A percentile compares a stretch with the other conserved stretches of the same genome.
Conservation (phyloP, 768 basidiomycete genomes). For the Lactarius akahatsu region DNA sequence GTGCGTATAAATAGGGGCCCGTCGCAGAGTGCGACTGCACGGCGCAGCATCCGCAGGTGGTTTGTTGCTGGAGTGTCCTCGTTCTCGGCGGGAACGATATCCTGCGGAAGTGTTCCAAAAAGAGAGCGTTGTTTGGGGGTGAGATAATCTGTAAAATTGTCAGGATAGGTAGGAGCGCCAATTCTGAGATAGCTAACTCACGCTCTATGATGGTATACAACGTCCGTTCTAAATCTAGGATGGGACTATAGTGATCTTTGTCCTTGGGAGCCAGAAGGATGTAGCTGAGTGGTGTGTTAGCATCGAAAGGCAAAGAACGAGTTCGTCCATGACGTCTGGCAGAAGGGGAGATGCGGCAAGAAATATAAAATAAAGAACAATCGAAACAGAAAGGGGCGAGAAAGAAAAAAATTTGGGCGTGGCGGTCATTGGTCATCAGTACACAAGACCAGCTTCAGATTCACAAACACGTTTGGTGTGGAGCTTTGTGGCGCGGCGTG, state of each 20-base stretch:
- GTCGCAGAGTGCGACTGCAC: slow-evolving; percentile 65
- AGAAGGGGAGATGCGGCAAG: background rate
- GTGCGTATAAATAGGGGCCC: slow-evolving; percentile 70
- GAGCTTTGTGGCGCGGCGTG: background rate
- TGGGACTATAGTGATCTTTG: slow-evolving; percentile 84
- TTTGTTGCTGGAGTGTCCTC: slow-evolving; percentile 20
- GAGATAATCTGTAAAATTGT: slow-evolving; percentile 54
- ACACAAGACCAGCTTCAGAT: background rate
- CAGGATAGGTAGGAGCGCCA: background rate
- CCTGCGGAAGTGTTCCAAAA: slow-evolving; percentile 65
- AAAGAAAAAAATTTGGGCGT: background rate
- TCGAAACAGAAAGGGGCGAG: background rate
- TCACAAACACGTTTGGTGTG: background rate
- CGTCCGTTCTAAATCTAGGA: slow-evolving; percentile 72
- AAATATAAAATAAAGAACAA: background rate
- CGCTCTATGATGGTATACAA: slow-evolving; percentile 71
- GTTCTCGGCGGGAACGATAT: slow-evolving; percentile 32
- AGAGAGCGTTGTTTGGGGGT: slow-evolving; percentile 60
- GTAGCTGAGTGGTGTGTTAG: slow-evolving; percentile 47
- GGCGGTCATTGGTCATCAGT: background rate
- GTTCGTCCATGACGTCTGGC: slow-evolving; percentile 18
- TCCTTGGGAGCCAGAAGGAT: slow-evolving; percentile 78
- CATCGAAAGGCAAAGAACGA: background rate
- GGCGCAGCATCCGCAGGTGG: slow-evolving; percentile 60
- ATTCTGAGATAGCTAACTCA: background rate